Evolutionary conservation across 2,329 filamentous ascomycete species (phyloP), one percentile per base, ranked within the genome.

Genomic region (Pestalotiopsis sp.): DNA sequence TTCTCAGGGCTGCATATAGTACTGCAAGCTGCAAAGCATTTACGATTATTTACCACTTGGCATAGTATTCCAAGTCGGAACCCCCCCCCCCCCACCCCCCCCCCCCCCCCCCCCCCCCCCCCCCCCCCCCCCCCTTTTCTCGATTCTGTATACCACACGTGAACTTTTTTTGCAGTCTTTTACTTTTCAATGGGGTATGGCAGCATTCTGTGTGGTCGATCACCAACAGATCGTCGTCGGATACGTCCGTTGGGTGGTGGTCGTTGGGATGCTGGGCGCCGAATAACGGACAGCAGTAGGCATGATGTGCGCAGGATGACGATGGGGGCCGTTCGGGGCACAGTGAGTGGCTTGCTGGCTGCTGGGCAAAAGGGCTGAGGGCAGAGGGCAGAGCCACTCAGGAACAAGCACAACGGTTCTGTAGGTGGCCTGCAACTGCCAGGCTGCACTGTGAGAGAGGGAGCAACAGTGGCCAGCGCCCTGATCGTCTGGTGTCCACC

Each of bases 151-250:
- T 60, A 25, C 57, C 57, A 60, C 31, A 36, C 31, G 31, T 36
- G 31, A 36, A 36, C 31, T 60, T 27, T 64, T 45, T 14, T 14
- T 49, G 4, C 7, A 14, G 12, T 13, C 7, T n/a, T 5, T 36
- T 52, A 20, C 12, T 14, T 52, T 17, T 1, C 1, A n/a, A 36
- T 56, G 63, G 39, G 31, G 39, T 66, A 41, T 66, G 63, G 58
- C 63, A 66, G 49, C 49, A 57, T 62, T 36, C 31, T 38, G 11
- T 38, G 49, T 25, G 39, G 12, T 23, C 38, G 61, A 66, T 66
- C 36, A 38, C 25, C 63, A 66, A 27, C 36, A 41, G 64, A 66
- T 66, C 64, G 58, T 41, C 64, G 31, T 59, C 25, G 23, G 52
- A 39, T 23, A 60, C 38, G 27, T 52, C 56, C 56, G 27, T 39